Evolutionary conservation across 257 asterid genomes (phyloP).

Genomic region (Solanum corneliomulleri): DNA sequence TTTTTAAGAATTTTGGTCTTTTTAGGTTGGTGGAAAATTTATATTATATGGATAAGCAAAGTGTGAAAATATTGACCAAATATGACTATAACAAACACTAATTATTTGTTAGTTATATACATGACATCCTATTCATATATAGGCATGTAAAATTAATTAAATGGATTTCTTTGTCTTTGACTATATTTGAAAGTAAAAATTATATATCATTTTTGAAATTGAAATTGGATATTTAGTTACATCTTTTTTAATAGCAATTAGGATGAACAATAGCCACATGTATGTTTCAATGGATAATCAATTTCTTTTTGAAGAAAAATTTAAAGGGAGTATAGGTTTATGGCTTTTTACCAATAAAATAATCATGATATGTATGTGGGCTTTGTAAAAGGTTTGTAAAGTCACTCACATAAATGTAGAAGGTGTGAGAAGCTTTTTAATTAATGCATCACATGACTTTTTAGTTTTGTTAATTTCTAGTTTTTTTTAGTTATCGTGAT

Average conservation of each 20-base stretch:
- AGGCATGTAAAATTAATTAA: background rate
- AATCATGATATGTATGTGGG: background rate
- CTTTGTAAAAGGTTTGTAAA: background rate
- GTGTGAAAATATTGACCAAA: background rate
- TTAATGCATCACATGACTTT: background rate
- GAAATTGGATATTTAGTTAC: background rate
- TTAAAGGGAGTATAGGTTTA: background rate
- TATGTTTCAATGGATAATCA: background rate
- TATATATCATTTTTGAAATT: background rate
- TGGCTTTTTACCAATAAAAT: background rate
- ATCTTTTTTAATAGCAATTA: background rate
- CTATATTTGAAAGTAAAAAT: background rate
- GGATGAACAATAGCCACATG: background rate
- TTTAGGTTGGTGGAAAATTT: background rate
- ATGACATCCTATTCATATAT: background rate
- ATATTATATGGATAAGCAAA: background rate
- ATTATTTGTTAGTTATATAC: background rate
- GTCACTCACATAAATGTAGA: background rate
- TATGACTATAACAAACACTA: background rate
- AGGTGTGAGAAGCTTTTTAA: background rate
- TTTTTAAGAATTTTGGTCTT: background rate
- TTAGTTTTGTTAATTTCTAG: background rate
- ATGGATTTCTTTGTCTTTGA: background rate
- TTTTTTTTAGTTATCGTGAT: too few relatives aligned
- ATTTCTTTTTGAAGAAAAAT: background rate